phyloP scores from a whole-genome alignment of 176 grass and related monocot genomes.

The Cymbopogon citratus region DNA sequence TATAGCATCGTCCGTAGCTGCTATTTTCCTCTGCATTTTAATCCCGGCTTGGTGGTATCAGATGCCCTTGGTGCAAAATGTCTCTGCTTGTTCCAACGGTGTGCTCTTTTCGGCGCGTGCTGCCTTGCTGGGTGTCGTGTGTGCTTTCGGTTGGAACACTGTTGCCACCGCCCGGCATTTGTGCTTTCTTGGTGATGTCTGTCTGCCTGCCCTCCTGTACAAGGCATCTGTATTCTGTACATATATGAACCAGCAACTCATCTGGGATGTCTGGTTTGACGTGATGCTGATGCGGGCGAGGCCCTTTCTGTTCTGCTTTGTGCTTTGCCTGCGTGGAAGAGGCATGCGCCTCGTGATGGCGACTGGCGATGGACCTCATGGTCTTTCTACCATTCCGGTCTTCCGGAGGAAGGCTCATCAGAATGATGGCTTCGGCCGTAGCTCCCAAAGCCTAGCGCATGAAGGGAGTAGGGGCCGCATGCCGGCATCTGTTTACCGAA shows the following conservation, averaged over 20 bases:
- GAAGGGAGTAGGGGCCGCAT: neutral
- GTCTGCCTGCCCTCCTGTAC: neutral
- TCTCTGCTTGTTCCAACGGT: conserved; percentile 16
- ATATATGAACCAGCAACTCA: neutral
- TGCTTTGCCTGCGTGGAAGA: conserved; percentile 3
- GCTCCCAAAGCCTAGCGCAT: neutral
- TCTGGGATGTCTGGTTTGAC: neutral
- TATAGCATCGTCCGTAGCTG: neutral
- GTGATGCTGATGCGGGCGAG: neutral
- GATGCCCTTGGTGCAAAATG: conserved; percentile 19
- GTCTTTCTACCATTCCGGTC: neutral
- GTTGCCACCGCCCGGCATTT: neutral
- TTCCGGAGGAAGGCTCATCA: neutral
- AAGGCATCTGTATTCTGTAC: conserved; percentile 13
- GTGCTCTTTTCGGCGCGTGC: neutral
- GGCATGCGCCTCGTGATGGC: neutral
- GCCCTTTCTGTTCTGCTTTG: neutral
- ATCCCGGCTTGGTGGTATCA: neutral
- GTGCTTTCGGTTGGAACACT: conserved; percentile 12
- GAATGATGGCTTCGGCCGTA: conserved; percentile 13
- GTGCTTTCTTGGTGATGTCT: conserved; percentile 16
- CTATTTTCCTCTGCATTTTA: neutral
- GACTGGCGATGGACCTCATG: neutral
- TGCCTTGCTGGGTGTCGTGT: conserved; percentile 1
- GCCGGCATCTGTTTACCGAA: neutral